Evolutionary conservation across 768 basidiomycete species (phyloP), one percentile per base, ranked within the genome.

Genomic region (Hypsizygus marmoreus): DNA sequence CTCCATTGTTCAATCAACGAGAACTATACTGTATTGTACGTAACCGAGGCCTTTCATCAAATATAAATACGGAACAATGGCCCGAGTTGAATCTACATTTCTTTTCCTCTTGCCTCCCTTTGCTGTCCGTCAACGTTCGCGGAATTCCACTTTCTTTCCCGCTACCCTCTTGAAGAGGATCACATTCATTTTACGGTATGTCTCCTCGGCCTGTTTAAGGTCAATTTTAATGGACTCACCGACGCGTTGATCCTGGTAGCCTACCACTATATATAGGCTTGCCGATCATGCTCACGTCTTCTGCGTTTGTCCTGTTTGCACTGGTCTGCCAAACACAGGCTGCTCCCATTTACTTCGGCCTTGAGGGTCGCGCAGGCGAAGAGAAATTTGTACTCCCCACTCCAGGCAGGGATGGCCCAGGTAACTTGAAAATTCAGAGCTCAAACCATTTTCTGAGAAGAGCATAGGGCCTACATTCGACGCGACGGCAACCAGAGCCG

Each of bases 401-500:
- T 47, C 54, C 59, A 10, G n/a, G n/a, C n/a, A 43, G 14, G 6
- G 57, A 58, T 19, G 57, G 56, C 10, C 59, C 54, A 29, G 56
- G 54, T 56, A 44, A 42, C 31, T 34, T 24, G 31, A 7, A 31
- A 26, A 24, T 24, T 23, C n/a, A n/a, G n/a, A 16, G 25, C 3
- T 22, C 16, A 6, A 28, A 4, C 9, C 17, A 24, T 16, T 25
- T 16, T 17, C 13, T 22, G 19, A 20, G 19, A 35, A n/a, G 31
- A 42, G 13, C 3, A 13, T 30, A 61, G 62, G 60, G 4, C 62
- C 60, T 13, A 58, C 54, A 3, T 63, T 63, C 29, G 65, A 68
- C 38, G 50, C 47, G 8, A 59, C 65, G 9, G 64, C 67, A 10
- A 64, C 53, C 13, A 58, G 63, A 36, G 63, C 55, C 14, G 61